These are phyloP conservation scores for Solanum phureja DNA, from an alignment of 257 asterid genomes.

Conservation along the genomic window DNA sequence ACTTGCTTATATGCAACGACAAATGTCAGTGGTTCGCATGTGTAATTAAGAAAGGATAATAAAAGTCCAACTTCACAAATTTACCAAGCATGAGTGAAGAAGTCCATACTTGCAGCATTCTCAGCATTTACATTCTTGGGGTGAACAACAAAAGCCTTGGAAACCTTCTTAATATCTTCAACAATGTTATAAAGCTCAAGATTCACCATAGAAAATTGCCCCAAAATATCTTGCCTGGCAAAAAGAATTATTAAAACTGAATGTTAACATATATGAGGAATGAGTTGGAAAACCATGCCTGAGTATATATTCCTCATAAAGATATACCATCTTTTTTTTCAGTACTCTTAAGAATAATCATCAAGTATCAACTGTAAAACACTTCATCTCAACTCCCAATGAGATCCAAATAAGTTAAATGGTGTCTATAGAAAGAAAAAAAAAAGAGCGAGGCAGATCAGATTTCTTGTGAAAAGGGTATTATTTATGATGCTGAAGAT, in stretches of 20 bases:
- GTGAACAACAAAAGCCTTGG: slow-evolving; percentile 92
- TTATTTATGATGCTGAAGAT: neutral
- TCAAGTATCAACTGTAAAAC: neutral
- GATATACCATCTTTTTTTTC: neutral
- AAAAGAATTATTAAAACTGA: neutral
- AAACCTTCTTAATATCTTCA: slow-evolving; percentile 85
- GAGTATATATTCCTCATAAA: neutral
- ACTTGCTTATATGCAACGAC: neutral
- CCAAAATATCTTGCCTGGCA: slow-evolving; percentile 76
- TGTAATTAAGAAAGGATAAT: neutral
- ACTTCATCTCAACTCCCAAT: neutral
- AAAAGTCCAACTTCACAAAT: neutral
- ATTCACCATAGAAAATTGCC: slow-evolving; percentile 97
- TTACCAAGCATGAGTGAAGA: neutral
- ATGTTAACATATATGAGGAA: neutral
- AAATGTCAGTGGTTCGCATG: neutral
- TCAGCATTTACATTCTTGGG: slow-evolving; percentile 95
- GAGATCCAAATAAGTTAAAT: neutral
- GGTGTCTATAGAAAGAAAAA: neutral
- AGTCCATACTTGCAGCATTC: slow-evolving; percentile 66
- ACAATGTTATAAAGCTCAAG: slow-evolving; percentile 89
- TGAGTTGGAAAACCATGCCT: neutral
- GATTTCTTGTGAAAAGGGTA: neutral
- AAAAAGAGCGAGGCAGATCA: neutral
- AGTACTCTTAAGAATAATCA: neutral